Percentiles rank a stretch among this genome's conserved stretches.
phyloP scores from a whole-genome alignment of 2,329 filamentous ascomycete species.

The Trichoderma simmonsii region DNA sequence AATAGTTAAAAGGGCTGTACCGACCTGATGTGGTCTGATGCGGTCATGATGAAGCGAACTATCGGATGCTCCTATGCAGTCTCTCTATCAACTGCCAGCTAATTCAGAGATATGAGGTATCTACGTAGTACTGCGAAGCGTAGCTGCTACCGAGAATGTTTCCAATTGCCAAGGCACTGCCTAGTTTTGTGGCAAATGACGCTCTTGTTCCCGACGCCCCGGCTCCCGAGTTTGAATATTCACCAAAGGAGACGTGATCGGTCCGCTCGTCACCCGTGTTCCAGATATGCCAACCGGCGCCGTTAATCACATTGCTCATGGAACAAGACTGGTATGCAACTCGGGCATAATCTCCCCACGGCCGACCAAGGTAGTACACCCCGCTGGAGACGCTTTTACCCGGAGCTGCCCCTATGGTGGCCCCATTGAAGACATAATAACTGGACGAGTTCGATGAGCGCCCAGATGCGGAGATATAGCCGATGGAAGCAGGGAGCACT shows the following conservation, averaged over 20 bases:
- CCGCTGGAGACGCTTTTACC: not conserved
- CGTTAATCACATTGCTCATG: not conserved
- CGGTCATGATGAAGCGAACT: not conserved
- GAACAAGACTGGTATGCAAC: not conserved
- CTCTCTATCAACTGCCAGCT: not conserved
- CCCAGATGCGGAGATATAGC: not conserved
- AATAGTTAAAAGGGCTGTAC: not conserved
- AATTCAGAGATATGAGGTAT: not conserved
- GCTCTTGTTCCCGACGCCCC: not conserved
- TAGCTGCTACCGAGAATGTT: not conserved
- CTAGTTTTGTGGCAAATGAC: not conserved
- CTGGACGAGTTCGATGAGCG: not conserved
- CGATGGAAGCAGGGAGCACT: not conserved
- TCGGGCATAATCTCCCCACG: not conserved
- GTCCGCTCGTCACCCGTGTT: not conserved
- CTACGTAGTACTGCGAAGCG: not conserved
- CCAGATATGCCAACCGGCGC: not conserved
- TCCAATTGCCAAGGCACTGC: not conserved
- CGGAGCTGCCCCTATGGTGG: not conserved
- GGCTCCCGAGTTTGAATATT: not conserved
- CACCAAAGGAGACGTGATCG: not conserved
- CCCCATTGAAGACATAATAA: not conserved
- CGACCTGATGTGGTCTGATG: not conserved
- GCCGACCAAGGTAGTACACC: not conserved
- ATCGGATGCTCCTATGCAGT: not conserved